A percentile compares a stretch with the other conserved stretches of the same genome.
Conservation (phyloP, 352 stramenopile species). For the Phytophthora sp. region DNA sequence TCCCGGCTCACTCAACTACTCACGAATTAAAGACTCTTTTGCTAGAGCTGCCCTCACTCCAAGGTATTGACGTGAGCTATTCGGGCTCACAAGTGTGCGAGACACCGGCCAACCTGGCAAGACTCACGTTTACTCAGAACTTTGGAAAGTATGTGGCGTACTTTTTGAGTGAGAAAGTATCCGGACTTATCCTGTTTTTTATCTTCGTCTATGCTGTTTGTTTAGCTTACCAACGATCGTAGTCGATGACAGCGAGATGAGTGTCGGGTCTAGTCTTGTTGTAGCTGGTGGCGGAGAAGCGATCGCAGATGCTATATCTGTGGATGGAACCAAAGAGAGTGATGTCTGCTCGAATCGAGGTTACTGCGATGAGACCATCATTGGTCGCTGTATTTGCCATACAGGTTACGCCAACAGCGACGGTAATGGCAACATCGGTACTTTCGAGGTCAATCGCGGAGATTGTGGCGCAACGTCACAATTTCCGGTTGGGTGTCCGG, state of each 20-base stretch:
- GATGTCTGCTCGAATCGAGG: slow-evolving; percentile 72
- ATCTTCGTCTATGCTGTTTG: slow-evolving; percentile 13
- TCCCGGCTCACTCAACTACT: slow-evolving; percentile 51
- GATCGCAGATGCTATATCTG: slow-evolving; percentile 30
- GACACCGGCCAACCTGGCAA: slow-evolving; percentile 65
- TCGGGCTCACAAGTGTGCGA: slow-evolving; percentile 67
- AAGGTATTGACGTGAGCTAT: slow-evolving; percentile 61
- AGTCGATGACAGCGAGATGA: slow-evolving; percentile 41
- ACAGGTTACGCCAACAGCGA: slow-evolving; percentile 74
- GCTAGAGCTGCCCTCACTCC: slow-evolving; percentile 52
- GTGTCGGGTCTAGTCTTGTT: slow-evolving; percentile 41
- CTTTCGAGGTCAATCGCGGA: slow-evolving; percentile 55
- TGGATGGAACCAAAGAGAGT: slow-evolving; percentile 74
- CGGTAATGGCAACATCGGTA: slow-evolving; percentile 57
- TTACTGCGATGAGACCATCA: slow-evolving; percentile 57
- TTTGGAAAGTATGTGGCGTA: slow-evolving; percentile 77
- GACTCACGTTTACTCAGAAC: slow-evolving; percentile 80
- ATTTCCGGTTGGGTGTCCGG: slow-evolving; percentile 68
- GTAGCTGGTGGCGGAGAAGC: slow-evolving; percentile 28
- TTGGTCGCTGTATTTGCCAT: slow-evolving; percentile 70
- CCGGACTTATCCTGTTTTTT: neutral
- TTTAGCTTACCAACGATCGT: slow-evolving; percentile 67
- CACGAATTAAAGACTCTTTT: slow-evolving; percentile 45
- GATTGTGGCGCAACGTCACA: slow-evolving; percentile 66
- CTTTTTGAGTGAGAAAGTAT: neutral